Evolutionary conservation across 768 basidiomycete genomes (phyloP), one percentile per base, ranked within the genome.

Genomic region (Lepiota venenata): DNA sequence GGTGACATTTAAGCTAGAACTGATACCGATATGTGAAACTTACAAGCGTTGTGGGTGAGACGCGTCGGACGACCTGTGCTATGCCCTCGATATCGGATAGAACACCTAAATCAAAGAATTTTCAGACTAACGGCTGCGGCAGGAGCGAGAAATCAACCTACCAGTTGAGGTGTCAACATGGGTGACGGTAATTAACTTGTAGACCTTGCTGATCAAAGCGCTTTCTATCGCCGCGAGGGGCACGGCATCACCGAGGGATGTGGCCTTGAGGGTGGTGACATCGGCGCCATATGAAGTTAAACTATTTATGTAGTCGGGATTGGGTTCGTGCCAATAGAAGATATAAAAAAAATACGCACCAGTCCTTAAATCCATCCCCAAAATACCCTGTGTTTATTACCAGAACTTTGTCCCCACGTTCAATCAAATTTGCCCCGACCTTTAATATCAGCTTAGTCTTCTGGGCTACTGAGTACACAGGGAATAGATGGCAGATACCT

Each of bases 301-400:
- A 67, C 88, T 89, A 59, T 21, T 51, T 7, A 39, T 2, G 16
- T 7, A 40, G 25, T 21, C 20, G 9, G 2, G 42, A 45, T 36
- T 7, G 41, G 37, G 25, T 38, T 16, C 15, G 43, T 7, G 6
- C 7, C 36, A 35, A 37, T 42, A 16, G 6, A 4, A 11, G 29
- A 29, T 9, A 6, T 35, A 22, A 32, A 50, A 20, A 36, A 46
- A 42, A 68, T 80, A 56, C 10, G 3, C 58, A 88, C 88, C 89
- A 92, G 39, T 92, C 87, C 41, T 79, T 79, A 61, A 93, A 91
- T 47, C 86, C 80, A 58, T 90, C 87, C 6, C 92, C 93, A 64
- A 97, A 97, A 74, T 96, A 97, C 12, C 94, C 94, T 20, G 86
- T 86, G 68, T 88, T 83, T 50, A 95, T 71, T 2, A 96, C 89